Conservation (phyloP, 805 yeast genomes). For the Dipodascus albidus region DNA sequence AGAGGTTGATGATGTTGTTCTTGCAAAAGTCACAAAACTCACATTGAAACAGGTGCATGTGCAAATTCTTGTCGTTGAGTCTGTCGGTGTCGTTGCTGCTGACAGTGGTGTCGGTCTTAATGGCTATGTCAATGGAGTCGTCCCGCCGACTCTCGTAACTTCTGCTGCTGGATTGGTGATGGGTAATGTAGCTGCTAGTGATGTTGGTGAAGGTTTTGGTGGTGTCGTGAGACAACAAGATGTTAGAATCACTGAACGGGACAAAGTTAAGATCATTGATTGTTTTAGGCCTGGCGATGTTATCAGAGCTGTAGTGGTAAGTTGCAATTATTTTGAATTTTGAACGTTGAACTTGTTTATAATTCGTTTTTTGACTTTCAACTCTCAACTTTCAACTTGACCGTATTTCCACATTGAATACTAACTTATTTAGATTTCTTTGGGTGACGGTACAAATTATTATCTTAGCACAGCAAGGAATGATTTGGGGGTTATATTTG, state of each 20-base stretch:
- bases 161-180: conserved; percentile 17
- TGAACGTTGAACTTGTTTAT: background rate
- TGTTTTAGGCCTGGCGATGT: conserved; percentile 88
- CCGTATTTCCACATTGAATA: too few species aligned
- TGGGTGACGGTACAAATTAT: conserved; percentile 91
- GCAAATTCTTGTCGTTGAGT: conserved; percentile 64
- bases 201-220: conserved; percentile 78
- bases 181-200: conserved; percentile 24
- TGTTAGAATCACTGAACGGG: conserved; percentile 83
- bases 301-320: conserved; percentile 58
- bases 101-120: conserved; percentile 62
- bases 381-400: background rate
- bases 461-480: conserved; percentile 82
- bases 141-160: conserved; percentile 3
- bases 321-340: conserved; percentile 15
- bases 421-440: conserved; percentile 32
- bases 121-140: conserved; percentile 27
- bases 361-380: background rate
- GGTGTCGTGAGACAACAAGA: conserved; percentile 83
- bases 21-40: conserved; percentile 62
- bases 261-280: conserved; percentile 65
- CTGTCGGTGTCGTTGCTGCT: conserved; percentile 39
- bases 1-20: conserved; percentile 70
- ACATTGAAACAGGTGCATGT: conserved; percentile 61
- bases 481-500: conserved; percentile 89